Base-by-base conservation (phyloP, 106 monocot species). In the Agapanthus africanus region DNA sequence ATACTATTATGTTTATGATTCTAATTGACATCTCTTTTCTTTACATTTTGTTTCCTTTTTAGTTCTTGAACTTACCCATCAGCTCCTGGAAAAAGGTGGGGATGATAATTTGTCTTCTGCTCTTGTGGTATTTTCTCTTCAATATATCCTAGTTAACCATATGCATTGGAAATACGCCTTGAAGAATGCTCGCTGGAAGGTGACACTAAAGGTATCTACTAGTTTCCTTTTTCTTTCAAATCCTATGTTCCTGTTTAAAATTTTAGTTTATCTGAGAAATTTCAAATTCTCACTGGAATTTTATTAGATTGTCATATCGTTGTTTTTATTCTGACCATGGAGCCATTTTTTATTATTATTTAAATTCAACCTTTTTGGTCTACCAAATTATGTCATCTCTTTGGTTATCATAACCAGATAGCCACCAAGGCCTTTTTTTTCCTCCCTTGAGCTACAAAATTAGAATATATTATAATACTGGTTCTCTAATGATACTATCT, bases 81-180 rank as follows among this genome's bases (percentile, higher is more conserved):
- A 82, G 62, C 81, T 91, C 44, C 60, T 97, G 56, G 86, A 87
- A 66, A 80, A 78, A 73, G 89, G 91, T 65, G 60, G 64, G 25
- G 82, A 79, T 26, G 75, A 86, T 75, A 70, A 66, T 46, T 71
- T 87, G 66, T 73, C 84, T 38, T 84, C 82, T 77, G 57, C 89
- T 35, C 74, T 97, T 30, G 66, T 87, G 69, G 64, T 81, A 37
- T 97, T 88, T 54, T 79, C 84, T 67, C 77, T 91, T 65, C 91
- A 86, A 34, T 87, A 84, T 79, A 77, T 97, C 26, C 69, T 97
- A n/a, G 84, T 91, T 66, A 97, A 86, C 82, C 86, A 91, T 84
- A 72, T 84, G 69, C 75, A 91, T 65, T 88, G 86, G 95, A 91
- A 76, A 51, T 87, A 76, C 84, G 86, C 89, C 46, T 65, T 54